Evolutionary conservation across 208 protist species (phyloP).

Genomic region (Porcisia deanei): DNA sequence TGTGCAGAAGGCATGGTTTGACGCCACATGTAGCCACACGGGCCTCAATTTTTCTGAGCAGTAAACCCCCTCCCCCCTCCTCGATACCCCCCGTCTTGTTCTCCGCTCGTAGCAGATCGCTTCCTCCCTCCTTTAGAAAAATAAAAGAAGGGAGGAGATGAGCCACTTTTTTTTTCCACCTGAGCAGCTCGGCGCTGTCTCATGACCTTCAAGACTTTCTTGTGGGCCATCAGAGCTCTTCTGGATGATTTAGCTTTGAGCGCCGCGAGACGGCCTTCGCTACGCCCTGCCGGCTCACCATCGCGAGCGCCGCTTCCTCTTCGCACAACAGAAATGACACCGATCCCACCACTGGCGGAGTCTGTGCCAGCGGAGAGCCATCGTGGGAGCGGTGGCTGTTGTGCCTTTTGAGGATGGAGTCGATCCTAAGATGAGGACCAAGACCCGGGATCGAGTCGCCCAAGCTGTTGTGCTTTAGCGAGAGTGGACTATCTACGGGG

Average conservation of each 20-base stretch:
- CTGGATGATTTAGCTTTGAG: not conserved
- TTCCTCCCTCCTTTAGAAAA: too few relatives aligned
- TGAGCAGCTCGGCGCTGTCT: too few relatives aligned
- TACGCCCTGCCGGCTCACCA: constrained; percentile 24
- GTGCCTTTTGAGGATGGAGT: constrained; percentile 21
- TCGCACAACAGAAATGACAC: constrained; percentile 27
- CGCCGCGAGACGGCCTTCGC: constrained; percentile 17
- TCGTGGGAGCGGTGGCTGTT: constrained; percentile 22
- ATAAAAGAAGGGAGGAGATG: too few relatives aligned
- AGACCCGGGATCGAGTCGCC: constrained; percentile 2
- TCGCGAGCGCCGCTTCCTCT: constrained; percentile 19
- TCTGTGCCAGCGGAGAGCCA: constrained; percentile 1
- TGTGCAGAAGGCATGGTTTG: too few relatives aligned
- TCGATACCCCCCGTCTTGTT: too few relatives aligned
- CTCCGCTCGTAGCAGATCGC: too few relatives aligned
- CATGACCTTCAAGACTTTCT: too few relatives aligned
- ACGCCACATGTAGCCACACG: too few relatives aligned
- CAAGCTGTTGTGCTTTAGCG: not conserved
- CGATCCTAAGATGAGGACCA: not conserved
- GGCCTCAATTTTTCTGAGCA: too few relatives aligned
- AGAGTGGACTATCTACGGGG: too few relatives aligned
- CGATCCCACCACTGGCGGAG: constrained; percentile 4
- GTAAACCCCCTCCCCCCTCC: too few relatives aligned
- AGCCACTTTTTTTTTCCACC: too few relatives aligned
- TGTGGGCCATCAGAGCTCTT: not conserved